Percentiles rank a stretch among this genome's conserved stretches.
Evolutionary conservation across 148 eudicot genomes (phyloP).

Genomic region (Chenopodium formosanum): DNA sequence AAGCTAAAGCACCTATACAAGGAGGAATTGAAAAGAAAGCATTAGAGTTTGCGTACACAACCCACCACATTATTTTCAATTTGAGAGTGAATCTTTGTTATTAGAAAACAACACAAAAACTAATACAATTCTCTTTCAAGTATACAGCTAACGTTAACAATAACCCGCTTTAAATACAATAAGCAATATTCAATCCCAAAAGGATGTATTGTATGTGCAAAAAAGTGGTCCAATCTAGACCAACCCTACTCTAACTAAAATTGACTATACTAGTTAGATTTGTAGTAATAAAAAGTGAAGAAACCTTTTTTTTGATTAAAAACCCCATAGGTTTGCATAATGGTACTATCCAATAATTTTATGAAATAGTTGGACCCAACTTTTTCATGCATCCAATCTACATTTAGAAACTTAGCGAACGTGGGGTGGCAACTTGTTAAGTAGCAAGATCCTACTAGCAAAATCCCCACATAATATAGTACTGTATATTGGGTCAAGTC

Average conservation of each 20-base stretch:
- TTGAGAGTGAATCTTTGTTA: no score
- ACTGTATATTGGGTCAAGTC: no score
- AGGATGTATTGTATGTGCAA: no score
- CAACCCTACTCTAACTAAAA: not conserved
- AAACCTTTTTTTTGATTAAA: conserved; percentile 1
- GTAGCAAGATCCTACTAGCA: not conserved
- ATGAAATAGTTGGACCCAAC: not conserved
- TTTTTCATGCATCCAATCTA: conserved; percentile 27
- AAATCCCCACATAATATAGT: not conserved
- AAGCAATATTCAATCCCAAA: no score
- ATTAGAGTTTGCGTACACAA: no score
- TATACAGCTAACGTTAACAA: no score
- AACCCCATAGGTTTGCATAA: conserved; percentile 20
- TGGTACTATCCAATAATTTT: conserved; percentile 6
- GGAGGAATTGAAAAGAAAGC: no score
- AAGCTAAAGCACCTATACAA: no score
- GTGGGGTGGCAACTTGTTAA: conserved; percentile 21
- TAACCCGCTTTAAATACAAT: no score
- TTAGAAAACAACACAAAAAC: no score
- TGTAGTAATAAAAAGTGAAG: conserved; percentile 9
- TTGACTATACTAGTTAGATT: not conserved
- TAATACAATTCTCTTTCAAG: no score
- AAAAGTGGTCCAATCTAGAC: conserved; percentile 5
- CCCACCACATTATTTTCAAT: no score
- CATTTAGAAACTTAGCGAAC: conserved; percentile 15